Conservation (phyloP, 257 asterid genomes). For the Agastache rugosa region DNA sequence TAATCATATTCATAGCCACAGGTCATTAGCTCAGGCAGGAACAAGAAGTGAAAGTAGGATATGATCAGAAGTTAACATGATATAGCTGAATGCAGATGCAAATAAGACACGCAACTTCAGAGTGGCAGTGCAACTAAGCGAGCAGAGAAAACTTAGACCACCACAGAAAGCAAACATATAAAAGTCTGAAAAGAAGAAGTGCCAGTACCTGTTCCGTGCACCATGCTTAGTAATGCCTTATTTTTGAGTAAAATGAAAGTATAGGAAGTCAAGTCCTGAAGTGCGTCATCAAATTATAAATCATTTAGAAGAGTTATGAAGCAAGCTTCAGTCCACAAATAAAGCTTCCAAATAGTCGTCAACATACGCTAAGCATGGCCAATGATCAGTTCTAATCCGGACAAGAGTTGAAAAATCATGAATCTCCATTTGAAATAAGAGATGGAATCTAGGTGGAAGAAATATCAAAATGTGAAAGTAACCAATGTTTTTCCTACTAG, state of each 20-base stretch:
- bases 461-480: conserved; percentile 71
- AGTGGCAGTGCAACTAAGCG: not conserved
- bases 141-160: conserved; percentile 3
- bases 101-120: not conserved
- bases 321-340: conserved; percentile 53
- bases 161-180: conserved; percentile 1
- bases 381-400: conserved; percentile 92
- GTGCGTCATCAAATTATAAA: conserved; percentile 13
- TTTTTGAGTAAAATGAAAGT: conserved; percentile 31
- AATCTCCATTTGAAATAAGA: conserved; percentile 91
- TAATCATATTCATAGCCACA: conserved; percentile 4
- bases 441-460: conserved; percentile 96
- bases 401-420: conserved; percentile 72
- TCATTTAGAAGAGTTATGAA: conserved; percentile 19
- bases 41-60: not conserved
- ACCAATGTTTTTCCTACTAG: conserved; percentile 58
- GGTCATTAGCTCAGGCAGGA: not conserved
- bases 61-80: not conserved
- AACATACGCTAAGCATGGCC: conserved; percentile 97
- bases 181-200: conserved; percentile 13
- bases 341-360: conserved; percentile 94
- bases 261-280: conserved; percentile 26
- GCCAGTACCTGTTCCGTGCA: conserved; percentile 31
- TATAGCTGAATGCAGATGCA: not conserved
- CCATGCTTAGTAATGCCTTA: conserved; percentile 28